Conservation (phyloP, 1,284 basidiomycete species). For the Moesziomyces sp. region DNA sequence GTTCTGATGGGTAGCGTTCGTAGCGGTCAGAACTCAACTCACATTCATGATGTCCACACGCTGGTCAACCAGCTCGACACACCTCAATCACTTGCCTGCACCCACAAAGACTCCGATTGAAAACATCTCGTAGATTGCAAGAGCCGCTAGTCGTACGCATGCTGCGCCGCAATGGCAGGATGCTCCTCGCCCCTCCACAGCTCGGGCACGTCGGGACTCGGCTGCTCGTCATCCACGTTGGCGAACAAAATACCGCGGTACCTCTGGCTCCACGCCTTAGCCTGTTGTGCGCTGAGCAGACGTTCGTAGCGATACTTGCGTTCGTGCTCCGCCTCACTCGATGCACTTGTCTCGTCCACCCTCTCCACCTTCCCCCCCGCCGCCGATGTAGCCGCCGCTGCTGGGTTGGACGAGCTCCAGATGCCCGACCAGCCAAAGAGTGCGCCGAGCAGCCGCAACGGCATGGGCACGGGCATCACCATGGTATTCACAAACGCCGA, state of each 20-base stretch:
- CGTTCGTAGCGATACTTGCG: conserved; percentile 41
- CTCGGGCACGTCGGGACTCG: conserved; percentile 39
- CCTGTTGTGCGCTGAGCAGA: conserved; percentile 45
- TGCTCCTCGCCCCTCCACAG: conserved; percentile 48
- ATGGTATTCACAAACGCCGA: conserved; percentile 49
- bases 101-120: no score
- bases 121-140: no score
- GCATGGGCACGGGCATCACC: conserved; percentile 52
- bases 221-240: conserved; percentile 45
- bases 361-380: not conserved
- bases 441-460: conserved; percentile 38
- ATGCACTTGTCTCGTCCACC: conserved; percentile 7
- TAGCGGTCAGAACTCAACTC: no score
- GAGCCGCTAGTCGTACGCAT: not conserved
- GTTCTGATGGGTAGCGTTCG: no score
- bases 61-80: no score
- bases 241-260: conserved; percentile 45
- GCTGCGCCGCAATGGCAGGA: conserved; percentile 37
- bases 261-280: conserved; percentile 46
- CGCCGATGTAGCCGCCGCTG: no score
- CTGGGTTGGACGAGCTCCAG: conserved; percentile 8
- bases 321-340: conserved; percentile 26
- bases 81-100: no score
- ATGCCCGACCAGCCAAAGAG: conserved; percentile 39
- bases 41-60: no score